phyloP scores from a whole-genome alignment of 805 yeast genomes.

The Kockiozyma suomiensis region DNA sequence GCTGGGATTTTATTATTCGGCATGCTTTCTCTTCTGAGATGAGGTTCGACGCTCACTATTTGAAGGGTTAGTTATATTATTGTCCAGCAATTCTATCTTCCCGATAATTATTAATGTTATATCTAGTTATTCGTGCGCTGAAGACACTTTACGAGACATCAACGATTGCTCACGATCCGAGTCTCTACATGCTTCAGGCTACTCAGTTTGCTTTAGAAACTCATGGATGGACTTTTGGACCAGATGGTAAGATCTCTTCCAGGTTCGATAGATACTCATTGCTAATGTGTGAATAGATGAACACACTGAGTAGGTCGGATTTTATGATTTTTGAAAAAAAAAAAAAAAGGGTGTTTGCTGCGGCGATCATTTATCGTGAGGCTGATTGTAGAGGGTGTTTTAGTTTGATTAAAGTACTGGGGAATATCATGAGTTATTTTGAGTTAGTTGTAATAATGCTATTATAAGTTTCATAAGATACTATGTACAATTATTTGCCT shows the following conservation, averaged over 20 bases:
- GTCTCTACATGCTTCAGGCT: slow-evolving; percentile 15
- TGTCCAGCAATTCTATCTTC: neutral
- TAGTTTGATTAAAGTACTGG: no score
- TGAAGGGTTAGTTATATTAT: slow-evolving; percentile 27
- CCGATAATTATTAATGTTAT: neutral
- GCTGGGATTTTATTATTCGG: slow-evolving; percentile 28
- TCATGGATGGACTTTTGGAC: slow-evolving; percentile 2
- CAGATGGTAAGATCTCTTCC: neutral
- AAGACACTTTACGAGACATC: slow-evolving; percentile 16
- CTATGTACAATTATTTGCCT: neutral
- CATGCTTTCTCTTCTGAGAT: slow-evolving; percentile 20
- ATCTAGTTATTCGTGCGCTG: slow-evolving; percentile 22
- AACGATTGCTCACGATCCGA: neutral
- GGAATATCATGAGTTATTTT: no score
- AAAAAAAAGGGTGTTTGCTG: no score
- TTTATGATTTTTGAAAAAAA: no score
- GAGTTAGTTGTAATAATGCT: no score
- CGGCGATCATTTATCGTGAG: no score
- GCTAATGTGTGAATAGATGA: neutral
- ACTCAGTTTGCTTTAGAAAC: slow-evolving; percentile 18
- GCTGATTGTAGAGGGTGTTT: no score
- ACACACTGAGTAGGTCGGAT: no score
- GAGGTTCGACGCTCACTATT: slow-evolving; percentile 29
- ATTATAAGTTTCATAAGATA: neutral
- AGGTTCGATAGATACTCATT: neutral